These are phyloP conservation scores for Malus hybrid DNA, from an alignment of 331 rosid species.

Conservation along the genomic window DNA sequence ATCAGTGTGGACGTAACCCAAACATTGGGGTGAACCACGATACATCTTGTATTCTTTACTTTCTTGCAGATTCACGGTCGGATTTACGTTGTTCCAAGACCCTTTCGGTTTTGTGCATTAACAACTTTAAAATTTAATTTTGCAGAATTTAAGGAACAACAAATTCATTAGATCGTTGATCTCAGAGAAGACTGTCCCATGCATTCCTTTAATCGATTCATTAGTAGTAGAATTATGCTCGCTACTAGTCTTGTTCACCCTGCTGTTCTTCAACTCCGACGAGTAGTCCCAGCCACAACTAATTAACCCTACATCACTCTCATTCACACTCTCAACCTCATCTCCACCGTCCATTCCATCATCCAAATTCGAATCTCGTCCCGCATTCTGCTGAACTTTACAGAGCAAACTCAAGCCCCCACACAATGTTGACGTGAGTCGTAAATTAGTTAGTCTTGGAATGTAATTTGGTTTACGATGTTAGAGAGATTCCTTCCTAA, in stretches of 20 bases:
- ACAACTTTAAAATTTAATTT: neutral
- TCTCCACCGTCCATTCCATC: neutral
- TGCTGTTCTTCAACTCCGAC: neutral
- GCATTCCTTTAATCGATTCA: conserved; percentile 2
- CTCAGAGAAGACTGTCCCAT: conserved; percentile 20
- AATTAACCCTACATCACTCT: neutral
- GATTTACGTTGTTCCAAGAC: too few species aligned
- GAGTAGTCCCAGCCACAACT: neutral
- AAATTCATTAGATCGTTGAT: conserved; percentile 9
- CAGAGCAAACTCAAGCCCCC: conserved; percentile 30
- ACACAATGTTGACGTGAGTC: neutral
- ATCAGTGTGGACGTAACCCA: too few species aligned
- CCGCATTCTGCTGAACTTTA: conserved; percentile 6
- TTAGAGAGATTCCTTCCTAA: too few species aligned
- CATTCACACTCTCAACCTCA: neutral
- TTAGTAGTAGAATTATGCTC: neutral
- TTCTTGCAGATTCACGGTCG: too few species aligned
- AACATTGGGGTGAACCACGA: too few species aligned
- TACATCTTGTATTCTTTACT: too few species aligned
- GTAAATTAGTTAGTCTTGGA: too few species aligned
- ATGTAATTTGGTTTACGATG: too few species aligned
- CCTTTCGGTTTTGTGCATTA: too few species aligned
- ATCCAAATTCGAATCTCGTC: neutral
- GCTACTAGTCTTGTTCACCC: conserved; percentile 1
- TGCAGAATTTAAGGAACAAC: neutral